Conservation (phyloP, 768 basidiomycete species). For the Strobilomyces confusus region DNA sequence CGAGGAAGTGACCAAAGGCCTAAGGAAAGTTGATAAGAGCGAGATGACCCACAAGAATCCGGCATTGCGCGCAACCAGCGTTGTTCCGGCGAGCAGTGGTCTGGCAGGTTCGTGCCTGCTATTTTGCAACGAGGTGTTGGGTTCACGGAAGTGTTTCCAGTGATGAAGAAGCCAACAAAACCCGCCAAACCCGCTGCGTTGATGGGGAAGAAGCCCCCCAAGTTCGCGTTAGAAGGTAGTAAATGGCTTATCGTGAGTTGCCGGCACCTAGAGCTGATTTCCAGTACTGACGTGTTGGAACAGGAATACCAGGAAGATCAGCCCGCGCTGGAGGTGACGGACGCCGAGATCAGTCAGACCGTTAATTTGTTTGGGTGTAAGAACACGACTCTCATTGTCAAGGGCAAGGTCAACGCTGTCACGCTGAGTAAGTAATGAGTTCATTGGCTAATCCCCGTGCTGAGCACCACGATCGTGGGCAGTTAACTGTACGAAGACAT, state of each 20-base stretch:
- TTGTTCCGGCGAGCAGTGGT: constrained; percentile 44
- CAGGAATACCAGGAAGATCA: constrained; percentile 95
- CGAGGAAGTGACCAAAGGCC: constrained; percentile 81
- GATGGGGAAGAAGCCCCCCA: constrained; percentile 87
- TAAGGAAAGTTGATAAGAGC: constrained; percentile 92
- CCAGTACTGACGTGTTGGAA: constrained; percentile 1
- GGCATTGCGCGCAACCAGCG: constrained; percentile 54
- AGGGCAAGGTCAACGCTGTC: constrained; percentile 94
- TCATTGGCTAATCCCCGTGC: background rate
- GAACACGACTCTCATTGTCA: constrained; percentile 74
- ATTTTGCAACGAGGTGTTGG: background rate
- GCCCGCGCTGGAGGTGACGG: constrained; percentile 61
- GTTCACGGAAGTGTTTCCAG: constrained; percentile 18
- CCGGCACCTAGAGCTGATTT: background rate
- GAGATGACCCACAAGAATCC: constrained; percentile 99
- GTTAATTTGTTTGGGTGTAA: constrained; percentile 92
- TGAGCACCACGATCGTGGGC: constrained; percentile 6
- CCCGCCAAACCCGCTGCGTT: constrained; percentile 83
- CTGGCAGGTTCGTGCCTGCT: constrained; percentile 32
- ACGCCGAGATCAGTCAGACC: constrained; percentile 74
- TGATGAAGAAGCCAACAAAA: constrained; percentile 63
- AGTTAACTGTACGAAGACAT: constrained; percentile 89
- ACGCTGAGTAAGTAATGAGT: constrained; percentile 58
- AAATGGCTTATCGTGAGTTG: constrained; percentile 86
- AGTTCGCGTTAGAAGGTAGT: constrained; percentile 84